Evolutionary conservation across 768 basidiomycete genomes (phyloP), one percentile per base, ranked within the genome.

Genomic region (Amanita fuliginea): DNA sequence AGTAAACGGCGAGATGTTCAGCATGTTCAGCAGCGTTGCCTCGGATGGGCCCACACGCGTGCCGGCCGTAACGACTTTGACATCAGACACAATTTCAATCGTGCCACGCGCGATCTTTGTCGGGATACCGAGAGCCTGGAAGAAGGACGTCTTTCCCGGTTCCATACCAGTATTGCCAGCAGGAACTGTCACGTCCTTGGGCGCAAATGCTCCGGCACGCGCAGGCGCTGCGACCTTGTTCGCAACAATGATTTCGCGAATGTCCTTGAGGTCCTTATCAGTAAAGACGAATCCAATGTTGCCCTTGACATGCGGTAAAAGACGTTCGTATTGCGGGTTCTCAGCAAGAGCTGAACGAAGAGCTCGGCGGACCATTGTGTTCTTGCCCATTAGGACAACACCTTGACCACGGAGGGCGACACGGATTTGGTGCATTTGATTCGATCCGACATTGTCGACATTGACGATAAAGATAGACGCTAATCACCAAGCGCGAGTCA

Each of bases 201-300:
- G 88, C 33, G 95, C 94, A 60, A 82, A 79, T 32, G 95, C 95
- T 78, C 94, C 95, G 55, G 96, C 94, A 78, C 96, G 92, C 57
- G 96, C 96, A 41, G 96, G 96, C 45, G 96, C 96, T 47, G 91
- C 90, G 55, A 99, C 94, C 75, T 94, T 94, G 85, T 98, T 98
- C 66, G 91, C 80, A 59, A 87, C 64, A 70, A 98, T 96, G 63
- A 91, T 70, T 41, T 92, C 89, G 56, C 96, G 93, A 56, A 98
- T 59, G 36, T 98, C 95, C 74, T 96, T 93, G 63, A 98, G 83
- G 63, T 99, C 96, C 42, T 67, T 70, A 22, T 77, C 67, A 58
- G 96, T 95, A 79, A 98, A 99, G 66, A 99, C 95, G 74, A 99
- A 99, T 43, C 96, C 96, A 60, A 99, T 88, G 81, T 99, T 99